Conservation (phyloP, 2,329 filamentous ascomycete species). For the Cylindrodendrum hubeiense region DNA sequence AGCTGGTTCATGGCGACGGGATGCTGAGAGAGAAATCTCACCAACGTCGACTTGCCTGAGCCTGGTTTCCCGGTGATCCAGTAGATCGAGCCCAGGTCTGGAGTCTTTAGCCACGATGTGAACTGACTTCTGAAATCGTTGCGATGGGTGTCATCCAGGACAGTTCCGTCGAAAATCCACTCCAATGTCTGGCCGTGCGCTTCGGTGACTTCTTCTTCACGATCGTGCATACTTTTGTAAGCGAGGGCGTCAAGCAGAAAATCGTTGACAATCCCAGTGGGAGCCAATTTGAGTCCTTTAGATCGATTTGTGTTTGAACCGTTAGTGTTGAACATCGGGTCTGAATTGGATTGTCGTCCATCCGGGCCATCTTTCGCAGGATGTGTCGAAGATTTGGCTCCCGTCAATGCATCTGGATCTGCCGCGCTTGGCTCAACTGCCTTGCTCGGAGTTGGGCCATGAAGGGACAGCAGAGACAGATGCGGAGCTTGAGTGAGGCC, state of each 20-base stretch:
- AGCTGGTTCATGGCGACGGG: constrained; percentile 26
- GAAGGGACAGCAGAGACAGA: neutral
- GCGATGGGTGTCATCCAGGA: constrained; percentile 2
- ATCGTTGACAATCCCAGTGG: constrained; percentile 43
- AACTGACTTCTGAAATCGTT: constrained; percentile 34
- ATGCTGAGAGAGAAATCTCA: constrained; percentile 52
- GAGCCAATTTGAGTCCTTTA: constrained; percentile 10
- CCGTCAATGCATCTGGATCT: neutral
- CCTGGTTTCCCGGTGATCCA: constrained; percentile 59
- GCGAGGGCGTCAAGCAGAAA: constrained; percentile 48
- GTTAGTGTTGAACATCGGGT: neutral
- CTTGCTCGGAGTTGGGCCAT: too few species aligned
- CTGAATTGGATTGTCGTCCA: neutral
- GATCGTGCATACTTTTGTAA: constrained; percentile 49
- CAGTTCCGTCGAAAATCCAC: constrained; percentile 49
- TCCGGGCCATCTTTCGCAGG: neutral
- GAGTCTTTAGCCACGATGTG: constrained; percentile 43
- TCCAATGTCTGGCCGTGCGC: constrained; percentile 50
- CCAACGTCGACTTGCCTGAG: constrained; percentile 61
- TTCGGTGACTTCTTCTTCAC: constrained; percentile 47
- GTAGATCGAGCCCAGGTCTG: constrained; percentile 43
- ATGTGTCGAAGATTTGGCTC: neutral
- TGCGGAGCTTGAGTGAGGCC: neutral
- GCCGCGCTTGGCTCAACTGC: neutral
- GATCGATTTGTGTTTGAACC: neutral